phyloP scores from a whole-genome alignment of 2,329 filamentous ascomycete genomes.

The Diaporthe sp. region DNA sequence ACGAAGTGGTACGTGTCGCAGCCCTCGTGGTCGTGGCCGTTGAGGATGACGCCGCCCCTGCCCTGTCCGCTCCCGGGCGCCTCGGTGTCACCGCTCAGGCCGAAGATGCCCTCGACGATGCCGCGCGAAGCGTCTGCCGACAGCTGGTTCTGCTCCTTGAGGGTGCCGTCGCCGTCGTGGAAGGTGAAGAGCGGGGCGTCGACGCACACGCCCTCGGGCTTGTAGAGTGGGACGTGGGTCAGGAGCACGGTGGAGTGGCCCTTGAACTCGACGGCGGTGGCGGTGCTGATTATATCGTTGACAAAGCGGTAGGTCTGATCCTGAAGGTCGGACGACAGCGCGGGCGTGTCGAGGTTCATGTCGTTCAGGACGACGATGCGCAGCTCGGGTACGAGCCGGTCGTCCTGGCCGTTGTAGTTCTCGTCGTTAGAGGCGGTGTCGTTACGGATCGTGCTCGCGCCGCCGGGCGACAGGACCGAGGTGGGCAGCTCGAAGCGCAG shows the following conservation, averaged over 20 bases:
- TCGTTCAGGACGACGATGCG: slow-evolving; percentile 90
- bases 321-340: slow-evolving; percentile 76
- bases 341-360: slow-evolving; percentile 93
- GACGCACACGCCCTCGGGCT: slow-evolving; percentile 83
- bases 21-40: slow-evolving; percentile 95
- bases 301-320: slow-evolving; percentile 83
- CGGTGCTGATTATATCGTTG: slow-evolving; percentile 75
- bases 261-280: slow-evolving; percentile 70
- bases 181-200: slow-evolving; percentile 89
- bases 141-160: slow-evolving; percentile 94
- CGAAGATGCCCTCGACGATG: slow-evolving; percentile 88
- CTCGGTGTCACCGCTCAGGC: slow-evolving; percentile 74
- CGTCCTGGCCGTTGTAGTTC: slow-evolving; percentile 60
- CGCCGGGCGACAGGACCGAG: slow-evolving; percentile 51
- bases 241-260: slow-evolving; percentile 86
- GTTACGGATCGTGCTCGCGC: slow-evolving; percentile 54
- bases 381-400: slow-evolving; percentile 74
- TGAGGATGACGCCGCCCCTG: slow-evolving; percentile 83
- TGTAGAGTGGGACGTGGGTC: slow-evolving; percentile 93
- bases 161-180: slow-evolving; percentile 75
- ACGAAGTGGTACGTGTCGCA: slow-evolving; percentile 91
- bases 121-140: slow-evolving; percentile 79
- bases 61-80: slow-evolving; percentile 75
- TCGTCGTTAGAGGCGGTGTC: slow-evolving; percentile 50
- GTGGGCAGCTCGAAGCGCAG: slow-evolving; percentile 77